phyloP scores from a whole-genome alignment of 768 basidiomycete genomes.

The Leccinellum rugosiceps region DNA sequence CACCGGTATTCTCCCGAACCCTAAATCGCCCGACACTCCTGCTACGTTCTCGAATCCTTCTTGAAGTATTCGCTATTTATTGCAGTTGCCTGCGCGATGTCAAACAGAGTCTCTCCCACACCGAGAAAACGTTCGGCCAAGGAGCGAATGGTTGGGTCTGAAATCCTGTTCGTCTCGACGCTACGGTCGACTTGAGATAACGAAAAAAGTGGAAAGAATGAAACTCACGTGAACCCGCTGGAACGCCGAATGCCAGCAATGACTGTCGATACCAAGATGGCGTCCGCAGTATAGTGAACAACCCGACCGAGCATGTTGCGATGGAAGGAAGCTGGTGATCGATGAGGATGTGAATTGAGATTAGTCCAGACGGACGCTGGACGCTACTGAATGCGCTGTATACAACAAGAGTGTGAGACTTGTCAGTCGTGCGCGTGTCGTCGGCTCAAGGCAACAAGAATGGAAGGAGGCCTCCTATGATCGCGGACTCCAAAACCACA shows the following conservation, averaged over 20 bases:
- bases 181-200: conserved; percentile 36
- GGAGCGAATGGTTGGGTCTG: conserved; percentile 74
- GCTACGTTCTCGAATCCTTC: conserved; percentile 42
- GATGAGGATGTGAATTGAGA: conserved; percentile 1
- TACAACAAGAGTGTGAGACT: background rate
- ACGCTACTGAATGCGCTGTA: background rate
- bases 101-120: conserved; percentile 87
- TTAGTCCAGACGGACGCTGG: background rate
- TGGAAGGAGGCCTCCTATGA: conserved; percentile 11
- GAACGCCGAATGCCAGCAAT: conserved; percentile 88
- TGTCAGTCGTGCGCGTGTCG: background rate
- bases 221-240: conserved; percentile 83
- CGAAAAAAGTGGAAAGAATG: conserved; percentile 1
- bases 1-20: background rate
- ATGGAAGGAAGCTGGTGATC: background rate
- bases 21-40: background rate
- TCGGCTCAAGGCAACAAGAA: conserved; percentile 6
- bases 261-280: conserved; percentile 81
- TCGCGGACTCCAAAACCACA: background rate
- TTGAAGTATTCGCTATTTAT: conserved; percentile 86
- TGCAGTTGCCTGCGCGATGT: conserved; percentile 78
- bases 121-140: conserved; percentile 80
- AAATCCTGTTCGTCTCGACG: conserved; percentile 61
- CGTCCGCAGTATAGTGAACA: conserved; percentile 81
- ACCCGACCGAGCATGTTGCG: conserved; percentile 61